Base-by-base conservation (phyloP, 352 stramenopile genomes). In the Phytophthora pisi region DNA sequence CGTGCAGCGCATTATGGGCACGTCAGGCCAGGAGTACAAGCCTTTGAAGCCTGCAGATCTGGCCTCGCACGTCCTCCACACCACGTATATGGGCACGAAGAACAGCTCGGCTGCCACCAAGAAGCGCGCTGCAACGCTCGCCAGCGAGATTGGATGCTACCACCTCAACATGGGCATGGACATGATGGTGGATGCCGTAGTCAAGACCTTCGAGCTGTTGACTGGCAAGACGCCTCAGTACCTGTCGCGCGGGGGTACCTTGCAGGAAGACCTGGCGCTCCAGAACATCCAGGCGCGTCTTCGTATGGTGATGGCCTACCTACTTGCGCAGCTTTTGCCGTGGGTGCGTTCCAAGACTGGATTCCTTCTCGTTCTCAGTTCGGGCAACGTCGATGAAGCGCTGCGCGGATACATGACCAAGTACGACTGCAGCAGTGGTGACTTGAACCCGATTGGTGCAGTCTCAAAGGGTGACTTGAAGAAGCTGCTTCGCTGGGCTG, bases 341-440 rank as follows among this genome's bases (percentile, higher is more conserved):
- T 99, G 97, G 98, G 90, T 98, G n/a, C 91, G 98, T 18, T 89
- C 84, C 24, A 95, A 95, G 61, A 80, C 60, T 11, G 97, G 97
- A 40, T 99, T 99, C 64, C 68, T 99, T n/a, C 88, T 99, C 6
- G 98, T 99, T 31, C 82, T 99, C 20, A 98, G 97, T 56, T 98
- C 92, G 34, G 97, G 93, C 40, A 99, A 99, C 76, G 97, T 99
- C 1, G 98, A 99, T 67, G 98, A 99, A 81, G 94, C 93, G 0
- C 82, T 99, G 46, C 92, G 97, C 55, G 98, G 98, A 28, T 99
- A 99, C 84, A 98, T 99, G 95, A 99, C 98, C 47, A 99, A 99
- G 80, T 99, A 99, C 66, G 98, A 99, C 84, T 99, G 97, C 79
- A 98, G 92, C 66, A 98, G 89, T 58, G 98, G 97, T 11, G 98